Base-by-base conservation (phyloP, 495 filamentous ascomycete genomes). In the Tuber umbilicatum region DNA sequence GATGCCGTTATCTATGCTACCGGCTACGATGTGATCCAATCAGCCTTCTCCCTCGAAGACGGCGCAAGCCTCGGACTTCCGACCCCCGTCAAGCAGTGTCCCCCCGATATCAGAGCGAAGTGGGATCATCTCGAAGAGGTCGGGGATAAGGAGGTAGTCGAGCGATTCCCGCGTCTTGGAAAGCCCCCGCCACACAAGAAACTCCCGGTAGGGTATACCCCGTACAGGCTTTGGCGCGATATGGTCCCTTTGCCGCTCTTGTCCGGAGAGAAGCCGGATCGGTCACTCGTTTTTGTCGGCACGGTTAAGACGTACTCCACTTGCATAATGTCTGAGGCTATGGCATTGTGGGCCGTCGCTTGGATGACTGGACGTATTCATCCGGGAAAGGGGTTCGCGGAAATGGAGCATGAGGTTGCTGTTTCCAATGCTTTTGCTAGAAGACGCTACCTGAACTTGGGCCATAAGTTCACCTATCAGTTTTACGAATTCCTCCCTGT, bases 311-410 rank as follows among this genome's bases (percentile, higher is more conserved):
- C 39, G 2, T 64, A 14, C 35, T 77, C 75, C 31, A 76, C 67
- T 5, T 27, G 45, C 16, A 76, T 76, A 64, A n/a, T 72, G 35
- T 72, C 37, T 14, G 69, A 73, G n/a, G 73, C 72, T 45, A 64
- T 72, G 37, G 69, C 74, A 1, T 71, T 84, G 2, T 82, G 81
- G 77, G 69, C 68, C 2, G 73, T 80, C n/a, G 79, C 82, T 10
- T 81, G 80, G 67, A 69, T 83, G 60, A 70, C 76, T 12, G 72
- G 60, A 35, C n/a, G 50, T 5, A 31, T 64, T 64, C 27, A 64
- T 4, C 55, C 55, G 4, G 14, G 55, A 35, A 64, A 64, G 55
- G 43, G 37, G 42, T 27, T 69, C 37, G 43, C 73, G 2, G 75
- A 70, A 9, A 74, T 80, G 68, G 68, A 80, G 41, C 39, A 47